Conservation (phyloP, 78 protist genomes). For the Dictyostelium purpureum region DNA sequence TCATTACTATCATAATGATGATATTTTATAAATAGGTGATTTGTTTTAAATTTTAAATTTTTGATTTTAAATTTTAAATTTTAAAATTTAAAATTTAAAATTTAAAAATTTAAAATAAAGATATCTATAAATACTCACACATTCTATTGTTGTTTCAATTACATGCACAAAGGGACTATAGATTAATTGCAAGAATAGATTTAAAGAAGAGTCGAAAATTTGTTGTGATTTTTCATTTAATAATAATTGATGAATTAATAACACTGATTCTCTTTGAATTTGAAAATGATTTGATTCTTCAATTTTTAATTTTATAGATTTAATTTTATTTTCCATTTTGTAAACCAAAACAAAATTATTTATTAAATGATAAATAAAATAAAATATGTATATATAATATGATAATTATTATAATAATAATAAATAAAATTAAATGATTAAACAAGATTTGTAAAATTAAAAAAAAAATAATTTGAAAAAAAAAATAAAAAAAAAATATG, state of each 20-base stretch:
- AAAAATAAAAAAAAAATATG: neutral
- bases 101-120: no score
- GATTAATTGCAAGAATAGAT: slow-evolving; percentile 11
- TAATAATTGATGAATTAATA: neutral
- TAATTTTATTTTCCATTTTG: slow-evolving; percentile 5
- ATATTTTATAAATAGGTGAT: no score
- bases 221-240: neutral
- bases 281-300: slow-evolving; percentile 2
- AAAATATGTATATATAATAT: no score
- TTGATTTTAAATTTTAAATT: neutral
- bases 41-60: neutral
- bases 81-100: neutral
- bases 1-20: no score
- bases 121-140: neutral
- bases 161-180: neutral
- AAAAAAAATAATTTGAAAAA: neutral
- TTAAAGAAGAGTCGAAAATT: neutral
- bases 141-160: neutral
- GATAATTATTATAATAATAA: no score
- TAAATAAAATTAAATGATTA: neutral
- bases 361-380: neutral
- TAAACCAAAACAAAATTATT: neutral
- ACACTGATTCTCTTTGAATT: slow-evolving; percentile 16
- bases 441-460: neutral
- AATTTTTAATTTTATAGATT: neutral